Base-by-base conservation (phyloP, 352 stramenopile species). In the Phytopythium oedochilum region DNA sequence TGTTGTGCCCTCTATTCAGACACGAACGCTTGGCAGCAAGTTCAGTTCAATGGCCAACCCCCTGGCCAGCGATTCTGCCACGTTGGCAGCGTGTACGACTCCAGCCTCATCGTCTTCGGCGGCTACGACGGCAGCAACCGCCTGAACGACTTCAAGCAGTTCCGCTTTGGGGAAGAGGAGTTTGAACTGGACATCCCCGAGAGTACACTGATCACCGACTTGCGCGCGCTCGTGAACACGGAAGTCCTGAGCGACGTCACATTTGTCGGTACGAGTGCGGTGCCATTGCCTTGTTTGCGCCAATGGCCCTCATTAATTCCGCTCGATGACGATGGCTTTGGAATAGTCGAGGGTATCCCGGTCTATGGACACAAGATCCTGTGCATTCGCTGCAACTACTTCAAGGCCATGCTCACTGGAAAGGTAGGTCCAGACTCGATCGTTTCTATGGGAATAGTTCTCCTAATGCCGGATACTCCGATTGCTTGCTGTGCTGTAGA, bases 21-120 rank as follows among this genome's bases (percentile, higher is more conserved):
- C 38, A 71, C 67, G 22, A 86, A 78, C 50, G 61, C 63, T 23
- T 94, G 84, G 84, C 84, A 89, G 46, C 53, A 67, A 7, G 86
- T 94, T 53, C 71, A 84, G 29, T 92, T 86, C 50, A 90, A 91
- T 11, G 82, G 84, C 8, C 80, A 84, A 31, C 70, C 84, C 6
- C 93, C 93, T 22, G 89, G 89, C 11, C 89, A 97, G 69, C 86
- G 97, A 25, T 99, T 99, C 64, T 99, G 97, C 64, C 96, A 99
- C 62, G 96, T 98, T 17, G 97, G 82, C 2, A 88, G 86, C 22
- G 82, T 97, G 22, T 91, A 98, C 61, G 88, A 98, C 57, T 84
- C 90, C 49, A 92, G 71, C 14, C 71, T 99, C 34, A 97, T 97
- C 61, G 82, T 99, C 25, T 99, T 96, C 57, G 89, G 89, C 45